Conservation (phyloP, 441 rosid genomes). For the Gossypium gossypioides region DNA sequence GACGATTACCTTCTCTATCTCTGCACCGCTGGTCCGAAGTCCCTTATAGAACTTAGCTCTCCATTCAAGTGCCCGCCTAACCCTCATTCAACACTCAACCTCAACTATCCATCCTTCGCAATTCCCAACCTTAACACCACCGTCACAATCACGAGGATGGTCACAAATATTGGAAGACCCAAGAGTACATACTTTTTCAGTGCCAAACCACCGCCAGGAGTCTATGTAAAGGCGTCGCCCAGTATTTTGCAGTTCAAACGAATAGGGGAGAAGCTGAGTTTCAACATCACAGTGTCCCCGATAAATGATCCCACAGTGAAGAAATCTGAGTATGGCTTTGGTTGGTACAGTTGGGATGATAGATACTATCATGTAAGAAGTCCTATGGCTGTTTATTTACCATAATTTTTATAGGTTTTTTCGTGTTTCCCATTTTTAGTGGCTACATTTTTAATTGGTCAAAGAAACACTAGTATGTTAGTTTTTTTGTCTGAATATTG, state of each 20-base stretch:
- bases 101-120: conserved; percentile 57
- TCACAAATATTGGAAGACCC: conserved; percentile 48
- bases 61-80: conserved; percentile 32
- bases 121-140: conserved; percentile 33
- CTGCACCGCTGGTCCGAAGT: conserved; percentile 26
- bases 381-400: conserved; percentile 50
- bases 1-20: conserved; percentile 42
- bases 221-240: conserved; percentile 35
- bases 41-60: conserved; percentile 9
- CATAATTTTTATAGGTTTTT: conserved; percentile 11
- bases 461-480: neutral
- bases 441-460: neutral
- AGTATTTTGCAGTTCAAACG: conserved; percentile 31
- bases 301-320: neutral
- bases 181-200: conserved; percentile 31
- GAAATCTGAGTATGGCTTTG: conserved; percentile 45
- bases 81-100: conserved; percentile 26
- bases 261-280: conserved; percentile 40
- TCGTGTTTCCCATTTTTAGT: neutral
- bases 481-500: neutral
- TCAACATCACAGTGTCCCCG: conserved; percentile 31
- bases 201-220: conserved; percentile 35
- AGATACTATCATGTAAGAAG: conserved; percentile 48
- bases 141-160: conserved; percentile 38
- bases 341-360: conserved; percentile 59